These are phyloP conservation scores for Zoysia japonica DNA, from an alignment of 176 grass and related monocot genomes.

Conservation along the genomic window DNA sequence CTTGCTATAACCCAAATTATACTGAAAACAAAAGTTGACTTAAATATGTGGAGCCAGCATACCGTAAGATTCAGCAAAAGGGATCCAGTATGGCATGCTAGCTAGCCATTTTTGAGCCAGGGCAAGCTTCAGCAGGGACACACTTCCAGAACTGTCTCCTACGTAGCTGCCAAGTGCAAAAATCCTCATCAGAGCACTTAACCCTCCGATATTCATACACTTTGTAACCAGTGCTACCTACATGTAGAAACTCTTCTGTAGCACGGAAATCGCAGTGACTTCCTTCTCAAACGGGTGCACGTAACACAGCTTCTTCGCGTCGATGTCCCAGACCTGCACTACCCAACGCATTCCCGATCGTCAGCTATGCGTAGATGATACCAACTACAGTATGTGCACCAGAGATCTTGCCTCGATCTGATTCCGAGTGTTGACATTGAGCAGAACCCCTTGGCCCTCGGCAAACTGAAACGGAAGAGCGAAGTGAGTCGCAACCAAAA, in stretches of 20 bases:
- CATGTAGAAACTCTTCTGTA: constrained; percentile 75
- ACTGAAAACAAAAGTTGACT: not conserved
- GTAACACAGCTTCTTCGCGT: constrained; percentile 61
- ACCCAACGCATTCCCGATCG: constrained; percentile 8
- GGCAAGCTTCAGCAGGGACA: constrained; percentile 81
- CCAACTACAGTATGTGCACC: not conserved
- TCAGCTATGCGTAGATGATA: not conserved
- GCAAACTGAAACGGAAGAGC: constrained; percentile 64
- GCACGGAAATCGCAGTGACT: constrained; percentile 59
- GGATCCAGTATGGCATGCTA: constrained; percentile 78
- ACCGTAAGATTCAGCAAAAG: constrained; percentile 87
- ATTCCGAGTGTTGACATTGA: constrained; percentile 78
- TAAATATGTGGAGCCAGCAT: not conserved
- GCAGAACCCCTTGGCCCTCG: constrained; percentile 72
- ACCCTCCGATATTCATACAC: not conserved
- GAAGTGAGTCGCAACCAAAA: constrained; percentile 6
- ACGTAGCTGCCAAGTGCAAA: constrained; percentile 58
- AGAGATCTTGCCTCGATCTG: constrained; percentile 71
- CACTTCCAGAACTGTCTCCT: constrained; percentile 60
- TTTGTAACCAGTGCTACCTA: constrained; percentile 23
- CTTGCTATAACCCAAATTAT: not conserved
- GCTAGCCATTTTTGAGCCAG: constrained; percentile 51
- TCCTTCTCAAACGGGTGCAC: constrained; percentile 58
- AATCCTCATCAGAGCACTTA: constrained; percentile 20
- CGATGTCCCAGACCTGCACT: constrained; percentile 74